phyloP scores from a whole-genome alignment of 2,329 filamentous ascomycete genomes.

The Xenoacremonium recifei region DNA sequence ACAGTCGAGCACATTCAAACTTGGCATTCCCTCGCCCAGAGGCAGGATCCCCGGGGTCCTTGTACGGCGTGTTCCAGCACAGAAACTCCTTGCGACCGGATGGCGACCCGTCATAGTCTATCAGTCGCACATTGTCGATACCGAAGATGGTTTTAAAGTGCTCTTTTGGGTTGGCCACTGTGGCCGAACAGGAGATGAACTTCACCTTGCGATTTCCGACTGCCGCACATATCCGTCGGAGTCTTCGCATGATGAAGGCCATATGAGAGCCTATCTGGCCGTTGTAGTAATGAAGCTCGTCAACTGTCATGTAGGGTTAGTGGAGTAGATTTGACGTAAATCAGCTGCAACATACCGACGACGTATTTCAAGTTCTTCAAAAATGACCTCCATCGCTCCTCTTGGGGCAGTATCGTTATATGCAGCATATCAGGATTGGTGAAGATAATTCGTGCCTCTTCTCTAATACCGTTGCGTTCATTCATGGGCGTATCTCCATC shows the following conservation, averaged over 20 bases:
- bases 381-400: conserved; percentile 84
- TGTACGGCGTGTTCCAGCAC: conserved; percentile 97
- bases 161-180: conserved; percentile 85
- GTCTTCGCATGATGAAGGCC: conserved; percentile 87
- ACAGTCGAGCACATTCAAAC: conserved; percentile 82
- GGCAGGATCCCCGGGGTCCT: conserved; percentile 81
- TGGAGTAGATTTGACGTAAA: neutral
- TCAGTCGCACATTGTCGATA: conserved; percentile 73
- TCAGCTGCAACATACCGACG: conserved; percentile 51
- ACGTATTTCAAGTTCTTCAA: conserved; percentile 88
- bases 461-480: conserved; percentile 75
- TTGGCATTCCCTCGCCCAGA: conserved; percentile 83
- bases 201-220: conserved; percentile 82
- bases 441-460: conserved; percentile 89
- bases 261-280: conserved; percentile 92
- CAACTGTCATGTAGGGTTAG: conserved; percentile 44
- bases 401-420: conserved; percentile 87
- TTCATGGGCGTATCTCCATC: conserved; percentile 90
- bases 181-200: conserved; percentile 96
- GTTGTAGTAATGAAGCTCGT: conserved; percentile 95
- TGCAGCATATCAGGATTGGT: conserved; percentile 99
- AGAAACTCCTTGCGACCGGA: conserved; percentile 89
- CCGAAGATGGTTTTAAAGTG: conserved; percentile 97
- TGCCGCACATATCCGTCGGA: conserved; percentile 85
- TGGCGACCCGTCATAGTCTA: conserved; percentile 91